Evolutionary conservation across 1,139 yeast genomes (phyloP).

Genomic region (Debaryomycetaceae sp.): DNA sequence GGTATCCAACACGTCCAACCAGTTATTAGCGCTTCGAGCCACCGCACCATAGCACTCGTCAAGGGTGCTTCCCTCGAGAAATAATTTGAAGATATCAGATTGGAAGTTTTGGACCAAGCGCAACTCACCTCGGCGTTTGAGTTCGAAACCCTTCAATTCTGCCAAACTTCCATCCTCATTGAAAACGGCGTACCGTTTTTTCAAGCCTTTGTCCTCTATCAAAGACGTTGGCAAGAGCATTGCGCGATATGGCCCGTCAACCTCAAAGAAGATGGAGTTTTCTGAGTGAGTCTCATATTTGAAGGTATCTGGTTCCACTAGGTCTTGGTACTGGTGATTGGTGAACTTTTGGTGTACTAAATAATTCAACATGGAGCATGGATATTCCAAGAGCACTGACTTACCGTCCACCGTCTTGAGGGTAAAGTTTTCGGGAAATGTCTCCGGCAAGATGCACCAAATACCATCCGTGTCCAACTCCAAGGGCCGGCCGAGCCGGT

Average conservation of each 20-base stretch:
- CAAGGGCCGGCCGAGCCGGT: constrained; percentile 86
- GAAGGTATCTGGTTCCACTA: constrained; percentile 57
- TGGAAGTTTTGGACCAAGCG: constrained; percentile 92
- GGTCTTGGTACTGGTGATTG: constrained; percentile 86
- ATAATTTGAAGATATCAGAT: constrained; percentile 84
- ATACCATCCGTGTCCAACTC: constrained; percentile 99
- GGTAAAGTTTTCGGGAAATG: constrained; percentile 83
- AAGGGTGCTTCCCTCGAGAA: constrained; percentile 72
- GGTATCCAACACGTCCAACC: constrained; percentile 89
- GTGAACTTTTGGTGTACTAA: constrained; percentile 86
- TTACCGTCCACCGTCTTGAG: constrained; percentile 72
- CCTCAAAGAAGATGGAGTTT: constrained; percentile 93
- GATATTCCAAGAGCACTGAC: constrained; percentile 70
- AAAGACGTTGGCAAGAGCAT: constrained; percentile 96
- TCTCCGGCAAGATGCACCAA: constrained; percentile 92
- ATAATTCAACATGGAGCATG: constrained; percentile 94
- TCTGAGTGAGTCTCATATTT: constrained; percentile 74
- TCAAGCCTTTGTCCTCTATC: constrained; percentile 94
- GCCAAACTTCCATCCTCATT: constrained; percentile 91
- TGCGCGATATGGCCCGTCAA: constrained; percentile 97
- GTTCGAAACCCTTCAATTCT: constrained; percentile 92
- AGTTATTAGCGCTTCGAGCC: constrained; percentile 85
- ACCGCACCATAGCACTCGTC: constrained; percentile 82
- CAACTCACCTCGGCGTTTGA: constrained; percentile 93
- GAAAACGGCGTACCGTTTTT: constrained; percentile 94